Conservation (phyloP, 2,329 filamentous ascomycete genomes). For the Aspergillus sp. region DNA sequence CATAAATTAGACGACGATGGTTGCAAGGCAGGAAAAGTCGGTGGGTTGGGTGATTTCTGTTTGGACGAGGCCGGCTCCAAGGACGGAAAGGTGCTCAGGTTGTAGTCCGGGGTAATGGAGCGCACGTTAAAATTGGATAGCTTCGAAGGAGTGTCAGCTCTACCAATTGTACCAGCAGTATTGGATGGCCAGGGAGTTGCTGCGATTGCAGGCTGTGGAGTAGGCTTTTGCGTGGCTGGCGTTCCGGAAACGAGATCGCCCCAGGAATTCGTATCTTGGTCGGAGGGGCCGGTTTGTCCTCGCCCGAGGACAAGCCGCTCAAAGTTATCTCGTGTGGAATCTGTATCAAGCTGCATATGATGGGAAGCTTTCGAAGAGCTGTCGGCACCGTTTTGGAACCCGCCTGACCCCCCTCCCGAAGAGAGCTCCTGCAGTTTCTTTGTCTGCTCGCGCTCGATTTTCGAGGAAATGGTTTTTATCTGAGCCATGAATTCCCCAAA, state of each 20-base stretch:
- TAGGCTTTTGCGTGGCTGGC: slow-evolving; percentile 26
- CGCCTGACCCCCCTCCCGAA: slow-evolving; percentile 53
- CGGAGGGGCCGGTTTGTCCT: slow-evolving; percentile 36
- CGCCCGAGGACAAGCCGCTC: slow-evolving; percentile 84
- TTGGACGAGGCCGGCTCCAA: slow-evolving; percentile 38
- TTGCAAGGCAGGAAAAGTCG: slow-evolving; percentile 29
- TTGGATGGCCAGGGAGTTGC: slow-evolving; percentile 48
- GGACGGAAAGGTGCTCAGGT: slow-evolving; percentile 48
- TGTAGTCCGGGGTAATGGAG: slow-evolving; percentile 54
- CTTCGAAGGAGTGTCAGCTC: slow-evolving; percentile 17
- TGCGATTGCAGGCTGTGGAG: slow-evolving; percentile 17
- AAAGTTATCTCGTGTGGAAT: slow-evolving; percentile 70
- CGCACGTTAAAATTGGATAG: slow-evolving; percentile 35
- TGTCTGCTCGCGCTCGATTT: slow-evolving; percentile 84
- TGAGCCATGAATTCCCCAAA: slow-evolving; percentile 89
- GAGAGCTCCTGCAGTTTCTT: slow-evolving; percentile 84
- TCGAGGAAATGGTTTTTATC: slow-evolving; percentile 74
- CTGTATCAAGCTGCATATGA: slow-evolving; percentile 47
- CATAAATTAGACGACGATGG: slow-evolving; percentile 28
- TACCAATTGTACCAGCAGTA: slow-evolving; percentile 18
- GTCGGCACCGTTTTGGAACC: slow-evolving; percentile 36
- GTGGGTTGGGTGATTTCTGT: slow-evolving; percentile 28
- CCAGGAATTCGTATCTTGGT: slow-evolving; percentile 34
- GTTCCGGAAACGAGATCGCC: slow-evolving; percentile 31
- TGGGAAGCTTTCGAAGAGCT: slow-evolving; percentile 27